phyloP scores from a whole-genome alignment of 1,284 basidiomycete genomes.

The Paramarasmius palmivorus region DNA sequence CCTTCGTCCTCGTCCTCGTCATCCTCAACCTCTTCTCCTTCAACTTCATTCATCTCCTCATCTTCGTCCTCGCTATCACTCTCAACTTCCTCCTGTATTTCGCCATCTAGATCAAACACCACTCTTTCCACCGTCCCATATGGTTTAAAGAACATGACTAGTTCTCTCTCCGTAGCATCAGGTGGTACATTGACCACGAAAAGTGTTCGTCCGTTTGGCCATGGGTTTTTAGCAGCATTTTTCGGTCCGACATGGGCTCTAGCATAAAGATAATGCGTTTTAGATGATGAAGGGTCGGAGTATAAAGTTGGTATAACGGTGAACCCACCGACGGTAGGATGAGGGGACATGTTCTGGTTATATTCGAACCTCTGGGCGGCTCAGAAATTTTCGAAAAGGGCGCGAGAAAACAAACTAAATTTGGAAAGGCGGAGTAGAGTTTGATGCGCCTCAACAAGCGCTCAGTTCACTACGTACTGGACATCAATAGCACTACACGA shows the following conservation, averaged over 20 bases:
- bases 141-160: constrained; percentile 70
- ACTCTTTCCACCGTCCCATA: constrained; percentile 79
- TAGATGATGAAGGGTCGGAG: constrained; percentile 35
- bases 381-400: too few species aligned
- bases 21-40: constrained; percentile 37
- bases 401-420: too few species aligned
- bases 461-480: too few species aligned
- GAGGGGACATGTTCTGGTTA: constrained; percentile 21
- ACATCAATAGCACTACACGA: too few species aligned
- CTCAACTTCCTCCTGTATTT: constrained; percentile 32
- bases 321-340: constrained; percentile 50
- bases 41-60: constrained; percentile 27
- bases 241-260: constrained; percentile 54
- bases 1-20: constrained; percentile 33
- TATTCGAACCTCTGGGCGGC: too few species aligned
- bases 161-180: constrained; percentile 78
- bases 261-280: constrained; percentile 63
- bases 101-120: constrained; percentile 55
- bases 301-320: constrained; percentile 60
- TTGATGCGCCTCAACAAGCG: too few species aligned
- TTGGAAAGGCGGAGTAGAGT: too few species aligned
- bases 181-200: constrained; percentile 87
- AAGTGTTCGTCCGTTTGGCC: constrained; percentile 74
- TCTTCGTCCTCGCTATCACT: constrained; percentile 26
- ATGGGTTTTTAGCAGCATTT: constrained; percentile 31